Evolutionary conservation across 2,329 filamentous ascomycete genomes (phyloP), one percentile per base, ranked within the genome.

Genomic region (Cladorrhinum sp.): DNA sequence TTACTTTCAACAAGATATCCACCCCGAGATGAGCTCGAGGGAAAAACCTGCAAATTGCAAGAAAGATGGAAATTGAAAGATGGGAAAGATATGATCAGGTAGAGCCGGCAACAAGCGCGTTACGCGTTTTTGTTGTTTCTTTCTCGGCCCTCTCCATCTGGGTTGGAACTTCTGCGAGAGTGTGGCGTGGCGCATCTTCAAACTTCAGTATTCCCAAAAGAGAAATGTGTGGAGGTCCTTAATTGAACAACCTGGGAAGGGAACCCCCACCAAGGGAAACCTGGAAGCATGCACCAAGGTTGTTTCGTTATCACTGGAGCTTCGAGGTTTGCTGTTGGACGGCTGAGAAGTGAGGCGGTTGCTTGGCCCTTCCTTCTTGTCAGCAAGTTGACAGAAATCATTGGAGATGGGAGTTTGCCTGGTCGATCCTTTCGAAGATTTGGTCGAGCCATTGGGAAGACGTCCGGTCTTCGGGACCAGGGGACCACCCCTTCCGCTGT

Each of bases 231-330:
- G 42, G 54, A 58, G 53, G 57, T 57, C 55, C 57, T 60, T 50
- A 39, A 61, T 52, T 53, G 52, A 60, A 56, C 36, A 28, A 28
- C 26, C 26, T 28, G 26, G 26, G 26, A 28, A 28, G n/a, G n/a
- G n/a, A n/a, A n/a, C n/a, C n/a, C n/a, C n/a, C n/a, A n/a, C n/a
- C n/a, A n/a, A n/a, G n/a, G n/a, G n/a, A n/a, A n/a, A n/a, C n/a
- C n/a, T n/a, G n/a, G 52, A 21, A 55, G 52, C 33, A 46, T 55
- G 53, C 49, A 36, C 33, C 14, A 36, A 36, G 33, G 33, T 50
- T 20, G 48, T 30, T 46, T 55, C 56, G 63, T 63, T 63, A 64
- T 63, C 63, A 59, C 60, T 52, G 60, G 60, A 62, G 62, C 55
- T n/a, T 49, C 59, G 39, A 50, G 12, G 26, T 26, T n/a, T 50